These are phyloP conservation scores for Ambispora gerdemannii DNA, from an alignment of 192 early-diverging fungal genomes.

Conservation along the genomic window DNA sequence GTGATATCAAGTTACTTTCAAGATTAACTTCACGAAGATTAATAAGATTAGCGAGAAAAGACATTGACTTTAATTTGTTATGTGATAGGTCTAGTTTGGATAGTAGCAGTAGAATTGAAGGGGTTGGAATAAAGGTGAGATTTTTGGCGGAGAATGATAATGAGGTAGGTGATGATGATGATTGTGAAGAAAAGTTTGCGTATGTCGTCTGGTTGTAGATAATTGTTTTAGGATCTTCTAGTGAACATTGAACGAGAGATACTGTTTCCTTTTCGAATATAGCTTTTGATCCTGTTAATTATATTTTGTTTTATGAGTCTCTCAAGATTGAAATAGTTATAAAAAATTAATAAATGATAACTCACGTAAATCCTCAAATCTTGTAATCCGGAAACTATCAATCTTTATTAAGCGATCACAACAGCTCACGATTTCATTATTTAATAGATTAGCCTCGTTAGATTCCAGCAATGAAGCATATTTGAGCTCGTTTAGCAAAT, in stretches of 20 bases:
- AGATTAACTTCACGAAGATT: not conserved
- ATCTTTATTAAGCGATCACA: conserved; percentile 26
- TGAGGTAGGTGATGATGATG: not conserved
- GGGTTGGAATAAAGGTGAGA: conserved; percentile 9
- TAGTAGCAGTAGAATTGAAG: conserved; percentile 10
- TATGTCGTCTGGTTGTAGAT: not conserved
- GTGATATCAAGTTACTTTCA: not conserved
- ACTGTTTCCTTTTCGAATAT: not conserved
- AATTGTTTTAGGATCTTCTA: not conserved
- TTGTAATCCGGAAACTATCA: conserved; percentile 11
- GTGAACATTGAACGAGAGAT: not conserved
- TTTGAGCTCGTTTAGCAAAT: conserved; percentile 49
- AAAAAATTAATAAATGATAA: not conserved
- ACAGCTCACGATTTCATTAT: conserved; percentile 13
- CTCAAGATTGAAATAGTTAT: not conserved
- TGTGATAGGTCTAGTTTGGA: not conserved
- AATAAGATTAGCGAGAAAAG: conserved; percentile 15
- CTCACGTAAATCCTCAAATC: conserved; percentile 28
- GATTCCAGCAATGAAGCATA: not conserved
- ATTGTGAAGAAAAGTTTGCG: not conserved
- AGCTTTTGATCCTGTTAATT: not conserved
- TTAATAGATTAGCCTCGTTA: not conserved
- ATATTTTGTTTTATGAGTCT: not conserved
- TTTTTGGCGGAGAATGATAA: not conserved
- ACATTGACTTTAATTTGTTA: conserved; percentile 1